Conservation (phyloP, 1,284 basidiomycete genomes). For the Ceratobasidium sp. region DNA sequence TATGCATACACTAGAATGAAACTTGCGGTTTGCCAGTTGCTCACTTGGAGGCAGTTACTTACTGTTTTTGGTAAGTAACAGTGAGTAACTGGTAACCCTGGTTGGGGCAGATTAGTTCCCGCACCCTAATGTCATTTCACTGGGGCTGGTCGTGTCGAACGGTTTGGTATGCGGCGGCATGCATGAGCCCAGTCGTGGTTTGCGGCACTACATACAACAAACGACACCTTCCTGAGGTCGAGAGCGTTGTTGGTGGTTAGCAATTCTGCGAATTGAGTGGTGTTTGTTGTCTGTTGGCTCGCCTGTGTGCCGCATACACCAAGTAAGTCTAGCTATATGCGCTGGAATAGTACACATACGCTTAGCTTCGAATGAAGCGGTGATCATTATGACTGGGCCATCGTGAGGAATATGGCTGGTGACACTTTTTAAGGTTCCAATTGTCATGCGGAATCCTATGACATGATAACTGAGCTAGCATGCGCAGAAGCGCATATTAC, state of each 20-base stretch:
- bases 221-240: conserved; percentile 58
- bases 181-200: conserved; percentile 66
- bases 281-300: conserved; percentile 65
- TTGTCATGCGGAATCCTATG: conserved; percentile 58
- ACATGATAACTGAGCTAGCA: neutral
- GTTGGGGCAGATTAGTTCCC: neutral
- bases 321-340: neutral
- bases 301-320: conserved; percentile 51
- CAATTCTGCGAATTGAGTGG: conserved; percentile 61
- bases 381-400: conserved; percentile 63
- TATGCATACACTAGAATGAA: too few species aligned
- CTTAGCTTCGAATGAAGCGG: conserved; percentile 64
- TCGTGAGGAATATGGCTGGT: conserved; percentile 59
- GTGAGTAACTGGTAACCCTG: too few species aligned
- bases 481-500: neutral
- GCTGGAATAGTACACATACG: neutral
- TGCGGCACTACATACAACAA: conserved; percentile 65
- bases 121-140: too few species aligned
- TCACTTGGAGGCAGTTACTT: too few species aligned
- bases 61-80: too few species aligned
- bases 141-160: conserved; percentile 59
- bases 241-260: conserved; percentile 52
- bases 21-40: too few species aligned
- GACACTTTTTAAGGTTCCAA: conserved; percentile 61
- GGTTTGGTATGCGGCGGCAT: conserved; percentile 62